Evolutionary conservation across 1,284 basidiomycete species (phyloP).

Genomic region (Stygiomarasmius scandens): DNA sequence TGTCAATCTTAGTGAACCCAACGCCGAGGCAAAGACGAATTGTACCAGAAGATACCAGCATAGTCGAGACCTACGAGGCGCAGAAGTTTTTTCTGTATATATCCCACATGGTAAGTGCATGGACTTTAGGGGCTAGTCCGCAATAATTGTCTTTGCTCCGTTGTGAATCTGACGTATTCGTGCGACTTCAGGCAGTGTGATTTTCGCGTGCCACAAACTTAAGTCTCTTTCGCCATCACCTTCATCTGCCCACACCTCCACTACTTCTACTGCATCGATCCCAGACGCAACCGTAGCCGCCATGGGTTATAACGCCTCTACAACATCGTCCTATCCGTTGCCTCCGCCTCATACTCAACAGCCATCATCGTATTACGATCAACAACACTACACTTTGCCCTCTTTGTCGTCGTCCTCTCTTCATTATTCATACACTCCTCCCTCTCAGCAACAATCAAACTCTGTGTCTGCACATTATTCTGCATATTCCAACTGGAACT

Average conservation of each 20-base stretch:
- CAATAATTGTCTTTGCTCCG: constrained; percentile 19
- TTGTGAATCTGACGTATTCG: constrained; percentile 28
- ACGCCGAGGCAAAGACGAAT: constrained; percentile 77
- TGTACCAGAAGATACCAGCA: constrained; percentile 92
- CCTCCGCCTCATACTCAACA: constrained; percentile 36
- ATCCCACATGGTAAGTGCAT: constrained; percentile 52
- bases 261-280: constrained; percentile 33
- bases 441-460: constrained; percentile 8
- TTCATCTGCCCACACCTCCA: constrained; percentile 35
- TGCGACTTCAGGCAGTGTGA: constrained; percentile 63
- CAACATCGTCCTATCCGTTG: constrained; percentile 16
- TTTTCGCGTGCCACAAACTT: constrained; percentile 84
- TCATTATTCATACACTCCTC: constrained; percentile 12
- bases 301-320: constrained; percentile 23
- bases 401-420: constrained; percentile 14
- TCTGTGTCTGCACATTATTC: constrained; percentile 7
- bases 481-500: constrained; percentile 9
- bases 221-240: constrained; percentile 32
- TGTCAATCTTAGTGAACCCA: constrained; percentile 64
- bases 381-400: constrained; percentile 14
- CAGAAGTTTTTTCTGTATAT: constrained; percentile 13
- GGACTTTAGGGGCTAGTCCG: constrained; percentile 21
- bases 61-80: constrained; percentile 62
- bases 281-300: constrained; percentile 12
- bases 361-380: constrained; percentile 32